Evolutionary conservation across 148 eudicot genomes (phyloP), one percentile per base, ranked within the genome.

Genomic region (Agrostemma githago): DNA sequence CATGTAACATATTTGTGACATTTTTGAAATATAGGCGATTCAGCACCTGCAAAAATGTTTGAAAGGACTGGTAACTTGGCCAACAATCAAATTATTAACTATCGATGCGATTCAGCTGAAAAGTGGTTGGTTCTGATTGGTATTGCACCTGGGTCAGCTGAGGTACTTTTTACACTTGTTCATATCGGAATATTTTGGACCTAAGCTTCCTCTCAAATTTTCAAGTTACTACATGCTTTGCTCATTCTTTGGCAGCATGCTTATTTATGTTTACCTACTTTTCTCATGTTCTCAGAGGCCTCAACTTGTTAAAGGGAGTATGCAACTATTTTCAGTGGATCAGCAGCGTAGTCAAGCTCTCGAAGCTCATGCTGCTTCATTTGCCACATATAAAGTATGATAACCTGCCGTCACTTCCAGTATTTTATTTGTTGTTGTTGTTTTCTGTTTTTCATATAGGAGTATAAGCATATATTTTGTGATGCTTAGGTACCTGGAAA

Each of bases 281-380:
- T 78, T 67, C 46, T 10, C 11, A 17, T 73, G 63, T 76, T 72
- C 41, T 48, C 75, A 95, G 98, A 84, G 93, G 74, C 98, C 98
- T 26, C 98, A 95, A 81, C 88, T 95, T 77, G 98, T 95, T 62
- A 95, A 95, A 82, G 98, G 98, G 72, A 95, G 79, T 66, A 95
- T 95, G 98, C 98, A 95, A 74, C 88, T 95, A 5, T 95, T 65
- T 84, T 95, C 98, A 42, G 93, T 92, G 82, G 98, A 95, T 66
- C 98, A 95, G 82, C 96, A 95, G 80, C 96, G 98, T 21, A 95
- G 98, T 84, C 98, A 95, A 86, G 89, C 98, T 79, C 98, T 95
- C 78, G 98, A 95, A 85, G 98, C 97, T 38, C 98, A 95, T 86
- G 98, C 98, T 19, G 97, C 98, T 62, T 78, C 98, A 54, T 95